phyloP scores from a whole-genome alignment of 176 grass and related monocot genomes.

The Oryza coarctata region DNA sequence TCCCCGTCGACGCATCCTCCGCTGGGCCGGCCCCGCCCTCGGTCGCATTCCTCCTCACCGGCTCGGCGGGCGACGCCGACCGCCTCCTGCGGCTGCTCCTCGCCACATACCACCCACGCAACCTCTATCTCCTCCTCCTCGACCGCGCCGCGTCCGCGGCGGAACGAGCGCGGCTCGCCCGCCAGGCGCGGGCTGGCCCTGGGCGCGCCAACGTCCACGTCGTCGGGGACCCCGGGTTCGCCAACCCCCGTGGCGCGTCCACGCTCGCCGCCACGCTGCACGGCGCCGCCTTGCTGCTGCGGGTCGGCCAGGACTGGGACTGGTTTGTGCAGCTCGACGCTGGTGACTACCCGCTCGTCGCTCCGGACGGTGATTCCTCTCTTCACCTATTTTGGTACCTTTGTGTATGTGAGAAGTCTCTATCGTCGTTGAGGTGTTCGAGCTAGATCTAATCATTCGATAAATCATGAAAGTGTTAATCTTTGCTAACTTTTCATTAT shows the following conservation, averaged over 20 bases:
- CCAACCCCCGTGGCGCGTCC: conserved; percentile 71
- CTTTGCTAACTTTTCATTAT: background rate
- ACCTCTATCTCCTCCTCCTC: conserved; percentile 88
- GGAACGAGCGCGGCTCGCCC: conserved; percentile 57
- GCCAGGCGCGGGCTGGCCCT: conserved; percentile 16
- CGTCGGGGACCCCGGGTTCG: conserved; percentile 69
- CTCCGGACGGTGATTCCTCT: conserved; percentile 67
- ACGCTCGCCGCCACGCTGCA: conserved; percentile 67
- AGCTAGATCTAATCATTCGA: conserved; percentile 16
- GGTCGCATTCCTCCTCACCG: conserved; percentile 82
- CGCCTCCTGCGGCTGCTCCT: conserved; percentile 80
- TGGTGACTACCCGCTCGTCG: conserved; percentile 76
- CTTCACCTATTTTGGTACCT: background rate
- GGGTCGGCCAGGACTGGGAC: conserved; percentile 59
- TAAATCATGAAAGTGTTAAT: background rate
- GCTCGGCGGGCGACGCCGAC: conserved; percentile 65
- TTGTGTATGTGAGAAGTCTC: background rate
- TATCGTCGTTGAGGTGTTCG: background rate
- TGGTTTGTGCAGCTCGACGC: conserved; percentile 92
- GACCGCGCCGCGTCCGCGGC: conserved; percentile 58
- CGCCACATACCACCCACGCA: conserved; percentile 77
- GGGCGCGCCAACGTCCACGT: conserved; percentile 67
- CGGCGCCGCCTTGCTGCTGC: conserved; percentile 76
- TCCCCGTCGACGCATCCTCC: conserved; percentile 22
- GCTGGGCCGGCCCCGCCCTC: conserved; percentile 50